Evolutionary conservation across 2,329 filamentous ascomycete genomes (phyloP), one percentile per base, ranked within the genome.

Genomic region (Xylaria arbuscula): DNA sequence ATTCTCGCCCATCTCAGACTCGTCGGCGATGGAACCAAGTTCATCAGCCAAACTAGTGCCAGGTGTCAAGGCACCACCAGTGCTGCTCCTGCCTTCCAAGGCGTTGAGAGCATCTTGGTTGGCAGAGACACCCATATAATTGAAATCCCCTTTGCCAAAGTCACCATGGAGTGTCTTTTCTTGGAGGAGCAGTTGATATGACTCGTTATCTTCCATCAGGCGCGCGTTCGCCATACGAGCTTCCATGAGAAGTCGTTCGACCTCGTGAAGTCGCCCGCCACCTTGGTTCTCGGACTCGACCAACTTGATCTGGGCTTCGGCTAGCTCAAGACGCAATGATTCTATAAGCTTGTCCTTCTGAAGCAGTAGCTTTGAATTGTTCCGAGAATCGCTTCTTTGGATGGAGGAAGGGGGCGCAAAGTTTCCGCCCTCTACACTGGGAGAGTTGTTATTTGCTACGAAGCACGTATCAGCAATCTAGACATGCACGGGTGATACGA

Each of bases 301-400:
- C 32, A 98, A 86, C 81, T 97, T 98, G 82, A 98, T 97, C 80
- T 98, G 94, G 24, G 93, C 91, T 80, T 98, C 96, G 51, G 96
- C 95, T 57, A 99, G 87, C 79, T 99, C 96, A 32, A 98, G 87
- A 65, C 95, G 89, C 70, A 99, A 85, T 11, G 92, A 93, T 79
- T 98, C 95, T 74, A 99, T 98, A 67, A 98, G 85, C 82, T 97
- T 96, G 81, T 99, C 96, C 80, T 98, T 99, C 80, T 98, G 94
- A 74, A 97, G 86, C 59, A 98, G 87, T 61, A 97, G 85, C 80
- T 95, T 97, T 15, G 94, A 97, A 80, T 92, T 95, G 79, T 93
- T 97, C 71, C 92, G 88, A 40, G 94, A 97, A 75, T 97, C 93
- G 85, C 93, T 97, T 72, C 93, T 91, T 75, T 95, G 90, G 62